Evolutionary conservation across 768 basidiomycete genomes (phyloP), one percentile per base, ranked within the genome.

Genomic region (Serendipita indica): DNA sequence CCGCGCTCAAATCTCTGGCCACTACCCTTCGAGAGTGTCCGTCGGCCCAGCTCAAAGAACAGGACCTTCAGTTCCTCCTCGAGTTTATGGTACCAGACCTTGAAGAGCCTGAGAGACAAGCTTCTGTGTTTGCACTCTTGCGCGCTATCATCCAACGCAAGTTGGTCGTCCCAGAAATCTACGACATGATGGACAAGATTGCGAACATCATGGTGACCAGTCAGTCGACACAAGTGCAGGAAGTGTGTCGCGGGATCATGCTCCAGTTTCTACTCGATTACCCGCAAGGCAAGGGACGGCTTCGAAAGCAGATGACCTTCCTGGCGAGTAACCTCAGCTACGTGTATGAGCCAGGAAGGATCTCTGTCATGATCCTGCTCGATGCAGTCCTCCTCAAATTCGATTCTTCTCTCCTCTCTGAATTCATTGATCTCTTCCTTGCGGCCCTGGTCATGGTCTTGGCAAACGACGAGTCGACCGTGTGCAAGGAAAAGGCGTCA

Each of bases 211-310:
- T 96, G 77, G 89, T 99, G 37, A 93, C 91, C 12, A 92, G 80
- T 63, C 94, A 98, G 69, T 91, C 93, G 2, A 69, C 81, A 0
- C 84, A 86, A 64, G 89, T 94, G 5, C 93, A 93, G 67, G 92
- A 96, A 67, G 80, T 88, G 6, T 94, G 89, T 61, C 84, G 96
- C 18, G 81, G 84, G 45, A 80, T 91, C 30, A 75, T 94, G 25
- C 79, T 98, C 35, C 90, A 93, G 66, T 99, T 99, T 76, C 74
- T 98, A 49, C 79, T 98, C 7, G 94, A 99, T 65, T 99, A 98
- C 66, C 94, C 94, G 2, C 94, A 98, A 69, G 93, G 94, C 5
- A 86, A 89, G 63, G 89, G 89, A 1, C 82, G 94, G 12, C 75
- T 99, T 5, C 84, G 81, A 35, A 84, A 82, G 34, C 86, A 88